These are phyloP conservation scores for Stemphylium beticola DNA, from an alignment of 2,329 filamentous ascomycete species.

Conservation along the genomic window DNA sequence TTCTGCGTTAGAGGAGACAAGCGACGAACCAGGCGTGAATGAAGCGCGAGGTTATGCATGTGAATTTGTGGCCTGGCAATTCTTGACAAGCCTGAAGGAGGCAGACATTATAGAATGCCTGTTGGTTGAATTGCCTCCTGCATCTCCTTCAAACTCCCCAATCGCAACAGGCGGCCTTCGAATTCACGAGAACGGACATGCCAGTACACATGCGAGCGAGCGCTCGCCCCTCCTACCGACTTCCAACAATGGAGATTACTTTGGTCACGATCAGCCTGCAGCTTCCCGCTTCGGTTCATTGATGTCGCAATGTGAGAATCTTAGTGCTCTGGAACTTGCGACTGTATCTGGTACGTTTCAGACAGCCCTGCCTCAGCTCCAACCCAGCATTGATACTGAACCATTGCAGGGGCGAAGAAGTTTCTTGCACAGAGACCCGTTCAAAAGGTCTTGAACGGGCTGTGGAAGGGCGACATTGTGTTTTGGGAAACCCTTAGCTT, in stretches of 20 bases:
- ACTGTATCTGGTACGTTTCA: slow-evolving; percentile 66
- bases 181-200: slow-evolving; percentile 19
- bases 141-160: slow-evolving; percentile 19
- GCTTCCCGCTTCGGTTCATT: slow-evolving; percentile 63
- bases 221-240: slow-evolving; percentile 34
- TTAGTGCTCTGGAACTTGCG: slow-evolving; percentile 88
- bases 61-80: slow-evolving; percentile 82
- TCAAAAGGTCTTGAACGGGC: slow-evolving; percentile 81
- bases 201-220: slow-evolving; percentile 22
- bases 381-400: not conserved
- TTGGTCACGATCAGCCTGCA: slow-evolving; percentile 30
- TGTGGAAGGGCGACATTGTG: slow-evolving; percentile 82
- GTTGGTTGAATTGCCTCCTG: slow-evolving; percentile 70
- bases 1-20: slow-evolving; percentile 62
- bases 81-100: slow-evolving; percentile 73
- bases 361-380: not conserved
- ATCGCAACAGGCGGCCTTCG: slow-evolving; percentile 13
- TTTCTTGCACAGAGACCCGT: slow-evolving; percentile 82
- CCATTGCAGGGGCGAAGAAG: slow-evolving; percentile 67
- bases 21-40: slow-evolving; percentile 67
- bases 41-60: slow-evolving; percentile 75
- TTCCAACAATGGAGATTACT: slow-evolving; percentile 29
- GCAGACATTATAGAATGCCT: slow-evolving; percentile 76
- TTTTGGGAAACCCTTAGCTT: slow-evolving; percentile 84
- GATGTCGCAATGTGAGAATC: slow-evolving; percentile 73